Evolutionary conservation across 495 filamentous ascomycete species (phyloP).

Genomic region (Neurospora sp.): DNA sequence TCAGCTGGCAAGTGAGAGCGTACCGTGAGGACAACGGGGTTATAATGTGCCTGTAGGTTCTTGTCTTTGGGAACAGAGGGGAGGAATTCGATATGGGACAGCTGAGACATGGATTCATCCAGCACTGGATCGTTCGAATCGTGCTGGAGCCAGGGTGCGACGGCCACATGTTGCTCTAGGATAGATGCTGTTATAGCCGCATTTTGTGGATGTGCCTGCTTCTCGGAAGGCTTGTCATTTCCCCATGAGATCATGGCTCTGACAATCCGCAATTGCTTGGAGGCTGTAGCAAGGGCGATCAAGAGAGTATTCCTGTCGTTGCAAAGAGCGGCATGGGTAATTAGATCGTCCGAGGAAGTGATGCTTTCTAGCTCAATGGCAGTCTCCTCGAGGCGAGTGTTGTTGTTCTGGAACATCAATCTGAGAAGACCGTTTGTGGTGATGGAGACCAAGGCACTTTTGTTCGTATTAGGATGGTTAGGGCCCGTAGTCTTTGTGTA

Average conservation of each 20-base stretch:
- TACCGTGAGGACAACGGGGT: slow-evolving; percentile 54
- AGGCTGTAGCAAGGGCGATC: slow-evolving; percentile 54
- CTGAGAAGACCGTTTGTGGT: slow-evolving; percentile 59
- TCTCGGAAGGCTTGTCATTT: slow-evolving; percentile 26
- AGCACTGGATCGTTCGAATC: slow-evolving; percentile 29
- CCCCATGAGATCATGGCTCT: slow-evolving; percentile 49
- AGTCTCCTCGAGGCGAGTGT: slow-evolving; percentile 52
- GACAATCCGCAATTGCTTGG: slow-evolving; percentile 55
- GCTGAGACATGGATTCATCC: slow-evolving; percentile 45
- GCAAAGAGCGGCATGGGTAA: slow-evolving; percentile 73
- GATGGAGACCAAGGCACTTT: slow-evolving; percentile 59
- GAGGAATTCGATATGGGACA: slow-evolving; percentile 58
- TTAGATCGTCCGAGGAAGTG: slow-evolving; percentile 52
- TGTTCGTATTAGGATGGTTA: slow-evolving; percentile 52
- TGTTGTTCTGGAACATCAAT: slow-evolving; percentile 53
- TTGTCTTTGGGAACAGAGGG: slow-evolving; percentile 41
- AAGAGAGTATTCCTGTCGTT: slow-evolving; percentile 59
- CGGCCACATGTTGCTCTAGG: slow-evolving; percentile 38
- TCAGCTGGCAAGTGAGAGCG: slow-evolving; percentile 51
- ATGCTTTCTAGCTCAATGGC: slow-evolving; percentile 59
- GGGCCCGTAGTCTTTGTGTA: slow-evolving; percentile 52
- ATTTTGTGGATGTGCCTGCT: slow-evolving; percentile 24
- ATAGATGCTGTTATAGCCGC: slow-evolving; percentile 31
- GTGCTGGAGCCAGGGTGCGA: slow-evolving; percentile 38
- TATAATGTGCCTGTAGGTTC: slow-evolving; percentile 22